phyloP scores from a whole-genome alignment of 495 filamentous ascomycete genomes.

The Articulospora tetracladia region DNA sequence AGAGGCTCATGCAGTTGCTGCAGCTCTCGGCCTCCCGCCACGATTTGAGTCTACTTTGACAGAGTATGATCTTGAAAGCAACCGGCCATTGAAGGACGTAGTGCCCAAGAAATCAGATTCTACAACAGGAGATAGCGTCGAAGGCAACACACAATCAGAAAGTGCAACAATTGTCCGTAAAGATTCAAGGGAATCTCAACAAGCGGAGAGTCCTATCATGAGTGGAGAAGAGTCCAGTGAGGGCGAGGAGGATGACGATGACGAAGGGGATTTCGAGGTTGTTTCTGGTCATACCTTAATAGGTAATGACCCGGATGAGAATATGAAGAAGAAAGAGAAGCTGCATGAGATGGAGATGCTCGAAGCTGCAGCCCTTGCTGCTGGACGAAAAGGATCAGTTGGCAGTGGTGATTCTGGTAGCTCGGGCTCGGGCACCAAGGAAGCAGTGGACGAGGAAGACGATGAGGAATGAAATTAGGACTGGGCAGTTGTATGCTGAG shows the following conservation, averaged over 20 bases:
- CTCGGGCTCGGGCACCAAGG: constrained; percentile 1
- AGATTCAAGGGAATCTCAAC: constrained; percentile 8
- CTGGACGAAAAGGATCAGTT: constrained; percentile 15
- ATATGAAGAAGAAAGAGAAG: constrained; percentile 41
- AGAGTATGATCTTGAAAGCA: constrained; percentile 36
- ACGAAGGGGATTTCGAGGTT: constrained; percentile 42
- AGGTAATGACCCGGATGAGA: constrained; percentile 17
- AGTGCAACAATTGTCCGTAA: constrained; percentile 24
- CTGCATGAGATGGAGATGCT: constrained; percentile 53
- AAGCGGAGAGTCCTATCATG: constrained; percentile 35
- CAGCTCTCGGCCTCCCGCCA: constrained; percentile 62
- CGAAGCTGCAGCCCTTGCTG: constrained; percentile 43
- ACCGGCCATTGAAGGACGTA: constrained; percentile 24
- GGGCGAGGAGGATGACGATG: constrained; percentile 36
- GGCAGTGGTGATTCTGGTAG: constrained; percentile 19
- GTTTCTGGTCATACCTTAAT: constrained; percentile 34
- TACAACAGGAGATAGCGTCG: constrained; percentile 22
- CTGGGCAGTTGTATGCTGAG: neutral
- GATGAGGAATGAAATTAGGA: constrained; percentile 1
- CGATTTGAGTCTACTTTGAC: constrained; percentile 52
- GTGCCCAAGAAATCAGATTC: constrained; percentile 22
- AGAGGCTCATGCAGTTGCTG: constrained; percentile 68
- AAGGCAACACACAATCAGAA: constrained; percentile 19
- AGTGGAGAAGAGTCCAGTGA: constrained; percentile 45
- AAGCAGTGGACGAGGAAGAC: neutral